A percentile compares a stretch with the other conserved stretches of the same genome.
phyloP scores from a whole-genome alignment of 2,329 filamentous ascomycete species.

The Penicillium griseofulvum region DNA sequence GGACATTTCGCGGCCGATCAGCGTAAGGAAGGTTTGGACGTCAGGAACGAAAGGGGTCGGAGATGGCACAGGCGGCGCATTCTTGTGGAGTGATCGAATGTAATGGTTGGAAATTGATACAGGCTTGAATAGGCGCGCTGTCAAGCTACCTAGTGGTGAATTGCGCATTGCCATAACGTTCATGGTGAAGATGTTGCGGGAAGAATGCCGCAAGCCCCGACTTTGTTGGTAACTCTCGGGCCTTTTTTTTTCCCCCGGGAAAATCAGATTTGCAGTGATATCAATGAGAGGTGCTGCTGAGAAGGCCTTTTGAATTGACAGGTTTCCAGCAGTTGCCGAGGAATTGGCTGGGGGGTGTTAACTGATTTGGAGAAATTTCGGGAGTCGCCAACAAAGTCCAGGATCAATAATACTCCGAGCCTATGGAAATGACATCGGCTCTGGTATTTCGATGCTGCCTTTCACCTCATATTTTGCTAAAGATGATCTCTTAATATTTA shows the following conservation, averaged over 20 bases:
- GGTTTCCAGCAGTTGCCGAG: neutral
- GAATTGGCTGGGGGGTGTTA: conserved; percentile 9
- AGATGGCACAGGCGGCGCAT: conserved; percentile 54
- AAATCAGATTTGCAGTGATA: neutral
- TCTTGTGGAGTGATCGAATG: conserved; percentile 44
- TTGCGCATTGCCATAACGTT: conserved; percentile 32
- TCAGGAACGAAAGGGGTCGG: conserved; percentile 86
- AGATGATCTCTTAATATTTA: conserved; percentile 4
- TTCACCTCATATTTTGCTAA: neutral
- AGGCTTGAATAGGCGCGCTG: conserved; percentile 26
- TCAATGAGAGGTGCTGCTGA: neutral
- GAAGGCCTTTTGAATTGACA: neutral
- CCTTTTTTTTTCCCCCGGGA: neutral
- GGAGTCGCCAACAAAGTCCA: conserved; percentile 12
- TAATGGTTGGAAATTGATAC: conserved; percentile 30
- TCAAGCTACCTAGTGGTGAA: conserved; percentile 25
- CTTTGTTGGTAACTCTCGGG: neutral
- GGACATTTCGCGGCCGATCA: conserved; percentile 84
- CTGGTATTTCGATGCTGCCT: neutral
- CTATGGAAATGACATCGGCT: neutral
- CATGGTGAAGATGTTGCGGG: conserved; percentile 5
- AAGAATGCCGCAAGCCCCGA: conserved; percentile 1
- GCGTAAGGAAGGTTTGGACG: conserved; percentile 76
- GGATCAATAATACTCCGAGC: conserved; percentile 35
- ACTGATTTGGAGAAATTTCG: conserved; percentile 30